Evolutionary conservation across 1,284 basidiomycete species (phyloP), one percentile per base, ranked within the genome.

Genomic region (Pseudozyma hubeiensis): DNA sequence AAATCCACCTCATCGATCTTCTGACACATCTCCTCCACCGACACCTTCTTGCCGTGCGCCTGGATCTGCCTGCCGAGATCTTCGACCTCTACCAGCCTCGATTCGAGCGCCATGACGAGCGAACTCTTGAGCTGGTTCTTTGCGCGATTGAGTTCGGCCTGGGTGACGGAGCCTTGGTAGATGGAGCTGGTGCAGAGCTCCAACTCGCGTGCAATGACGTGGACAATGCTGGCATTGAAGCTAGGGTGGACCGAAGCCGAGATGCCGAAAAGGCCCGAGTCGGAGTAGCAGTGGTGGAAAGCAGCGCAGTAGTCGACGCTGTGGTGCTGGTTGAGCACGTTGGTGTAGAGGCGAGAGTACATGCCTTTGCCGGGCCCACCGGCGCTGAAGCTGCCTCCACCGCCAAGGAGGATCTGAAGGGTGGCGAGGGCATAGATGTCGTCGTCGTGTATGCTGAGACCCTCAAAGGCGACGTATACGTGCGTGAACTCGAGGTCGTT

Each of bases 331-430:
- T 98, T 97, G 69, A 99, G 90, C 76, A 99, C 94, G 83, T 95
- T 91, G n/a, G 94, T 96, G 87, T 98, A 98, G 54, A 98, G 87
- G 17, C 96, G 91, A 40, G 93, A 94, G 87, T 97, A 98, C 94
- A 99, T 98, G 79, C 96, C 97, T 87, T 99, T 99, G 45, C 96
- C 96, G 2, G 96, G 96, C 3, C 96, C 96, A 74, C 92, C 93
- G 17, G 95, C 95, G 41, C 93, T 95, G 88, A 98, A 98, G 84
- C 90, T 92, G 33, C 94, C 94, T 9, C 96, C 96, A 4, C 96
- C 96, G 37, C 96, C 96, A 11, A 99, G 90, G 35, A 98, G 89
- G 45, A 96, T 92, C 85, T 99, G 96, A 86, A 99, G 91, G 0
- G 93, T 94, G 30, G 97, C 96, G 13, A 97, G 88, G 6, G 93